Conservation (phyloP, 352 stramenopile species). For the Globisporangium nagaii region DNA sequence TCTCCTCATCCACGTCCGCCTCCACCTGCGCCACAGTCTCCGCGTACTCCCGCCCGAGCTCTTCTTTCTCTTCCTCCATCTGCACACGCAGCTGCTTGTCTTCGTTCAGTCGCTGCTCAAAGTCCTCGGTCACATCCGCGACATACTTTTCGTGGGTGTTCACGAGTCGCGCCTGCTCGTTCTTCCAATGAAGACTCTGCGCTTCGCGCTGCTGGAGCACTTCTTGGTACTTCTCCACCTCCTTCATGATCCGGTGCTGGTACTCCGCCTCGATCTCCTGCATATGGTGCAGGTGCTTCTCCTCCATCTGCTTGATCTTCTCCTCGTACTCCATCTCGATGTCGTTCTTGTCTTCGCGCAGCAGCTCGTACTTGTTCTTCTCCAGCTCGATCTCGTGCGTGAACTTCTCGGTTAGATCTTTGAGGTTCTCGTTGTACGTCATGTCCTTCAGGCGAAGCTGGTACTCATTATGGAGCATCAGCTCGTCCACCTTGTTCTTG, state of each 20-base stretch:
- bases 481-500: slow-evolving; percentile 93
- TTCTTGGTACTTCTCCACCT: slow-evolving; percentile 90
- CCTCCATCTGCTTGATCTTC: slow-evolving; percentile 89
- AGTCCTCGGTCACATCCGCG: slow-evolving; percentile 88
- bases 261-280: slow-evolving; percentile 88
- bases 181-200: slow-evolving; percentile 68
- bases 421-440: slow-evolving; percentile 93
- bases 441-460: slow-evolving; percentile 93
- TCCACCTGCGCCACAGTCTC: slow-evolving; percentile 77
- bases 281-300: slow-evolving; percentile 88
- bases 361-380: slow-evolving; percentile 88
- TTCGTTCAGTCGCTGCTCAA: slow-evolving; percentile 85
- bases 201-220: slow-evolving; percentile 81
- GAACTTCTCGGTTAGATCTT: slow-evolving; percentile 92
- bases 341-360: slow-evolving; percentile 90
- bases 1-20: slow-evolving; percentile 84
- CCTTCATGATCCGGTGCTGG: slow-evolving; percentile 91
- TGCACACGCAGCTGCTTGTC: slow-evolving; percentile 75
- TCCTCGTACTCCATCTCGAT: slow-evolving; percentile 92
- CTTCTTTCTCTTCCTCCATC: slow-evolving; percentile 85
- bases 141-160: slow-evolving; percentile 80
- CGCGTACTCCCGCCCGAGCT: slow-evolving; percentile 69
- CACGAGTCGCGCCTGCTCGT: slow-evolving; percentile 56
- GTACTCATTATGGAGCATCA: slow-evolving; percentile 94
- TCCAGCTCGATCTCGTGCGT: slow-evolving; percentile 91